These are phyloP conservation scores for Peniophora sp. DNA, from an alignment of 1,284 basidiomycete species.

Conservation along the genomic window DNA sequence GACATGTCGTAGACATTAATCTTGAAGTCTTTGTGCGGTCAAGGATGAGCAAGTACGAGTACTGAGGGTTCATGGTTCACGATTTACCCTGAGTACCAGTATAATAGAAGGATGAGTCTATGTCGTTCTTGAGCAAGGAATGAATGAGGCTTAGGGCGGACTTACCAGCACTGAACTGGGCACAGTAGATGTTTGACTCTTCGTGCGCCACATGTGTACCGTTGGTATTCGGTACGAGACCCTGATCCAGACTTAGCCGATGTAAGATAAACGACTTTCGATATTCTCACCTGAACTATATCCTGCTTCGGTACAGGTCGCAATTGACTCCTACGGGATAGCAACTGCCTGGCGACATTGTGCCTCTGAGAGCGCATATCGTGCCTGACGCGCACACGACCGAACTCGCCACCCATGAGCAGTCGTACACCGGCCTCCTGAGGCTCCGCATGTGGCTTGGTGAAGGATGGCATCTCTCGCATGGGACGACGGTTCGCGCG, in stretches of 20 bases:
- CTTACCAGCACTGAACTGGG: constrained; percentile 79
- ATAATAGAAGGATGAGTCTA: constrained; percentile 77
- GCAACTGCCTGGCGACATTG: constrained; percentile 43
- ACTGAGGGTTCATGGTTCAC: neutral
- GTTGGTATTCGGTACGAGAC: constrained; percentile 76
- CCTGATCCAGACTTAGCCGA: constrained; percentile 28
- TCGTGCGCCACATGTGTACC: constrained; percentile 86
- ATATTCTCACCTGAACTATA: constrained; percentile 35
- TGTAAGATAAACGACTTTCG: neutral
- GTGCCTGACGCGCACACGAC: constrained; percentile 49
- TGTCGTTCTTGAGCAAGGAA: constrained; percentile 8
- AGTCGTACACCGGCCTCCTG: constrained; percentile 66
- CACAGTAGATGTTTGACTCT: constrained; percentile 81
- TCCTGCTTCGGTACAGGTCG: constrained; percentile 44
- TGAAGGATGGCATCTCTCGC: too few relatives aligned
- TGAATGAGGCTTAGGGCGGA: constrained; percentile 21
- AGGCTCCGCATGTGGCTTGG: constrained; percentile 35
- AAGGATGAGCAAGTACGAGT: constrained; percentile 8
- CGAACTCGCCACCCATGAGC: constrained; percentile 81
- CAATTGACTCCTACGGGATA: constrained; percentile 30
- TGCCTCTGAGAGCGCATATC: constrained; percentile 22
- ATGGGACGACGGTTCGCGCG: too few relatives aligned
- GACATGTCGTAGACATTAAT: constrained; percentile 85
- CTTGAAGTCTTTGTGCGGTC: constrained; percentile 58
- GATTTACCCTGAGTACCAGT: constrained; percentile 69